Conservation (phyloP, 768 basidiomycete genomes). For the Suillus americanus region DNA sequence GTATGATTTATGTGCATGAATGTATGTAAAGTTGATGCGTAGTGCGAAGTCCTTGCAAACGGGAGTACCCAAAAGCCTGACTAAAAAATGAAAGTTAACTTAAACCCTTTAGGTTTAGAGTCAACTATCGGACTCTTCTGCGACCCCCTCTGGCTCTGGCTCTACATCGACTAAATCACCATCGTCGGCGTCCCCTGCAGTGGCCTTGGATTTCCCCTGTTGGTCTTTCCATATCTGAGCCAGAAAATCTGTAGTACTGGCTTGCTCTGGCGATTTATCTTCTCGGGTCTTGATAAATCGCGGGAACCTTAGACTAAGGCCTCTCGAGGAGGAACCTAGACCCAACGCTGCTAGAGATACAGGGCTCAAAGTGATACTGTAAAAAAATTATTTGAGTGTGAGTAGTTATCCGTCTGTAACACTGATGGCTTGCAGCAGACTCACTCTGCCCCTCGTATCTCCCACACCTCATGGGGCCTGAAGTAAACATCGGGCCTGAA, state of each 20-base stretch:
- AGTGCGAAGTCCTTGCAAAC: background rate
- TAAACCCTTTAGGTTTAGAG: background rate
- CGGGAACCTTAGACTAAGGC: slow-evolving; percentile 86
- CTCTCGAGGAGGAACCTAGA: slow-evolving; percentile 54
- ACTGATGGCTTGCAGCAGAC: slow-evolving; percentile 15
- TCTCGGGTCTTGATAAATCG: slow-evolving; percentile 73
- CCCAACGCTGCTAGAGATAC: slow-evolving; percentile 79
- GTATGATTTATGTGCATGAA: background rate
- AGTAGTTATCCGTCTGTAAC: slow-evolving; percentile 9
- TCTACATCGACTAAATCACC: slow-evolving; percentile 62
- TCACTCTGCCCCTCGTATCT: slow-evolving; percentile 78
- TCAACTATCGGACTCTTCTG: slow-evolving; percentile 27
- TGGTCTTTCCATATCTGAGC: slow-evolving; percentile 69
- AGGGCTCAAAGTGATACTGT: slow-evolving; percentile 82
- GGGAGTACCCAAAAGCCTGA: background rate
- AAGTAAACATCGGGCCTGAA: slow-evolving; percentile 69
- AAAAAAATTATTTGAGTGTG: slow-evolving; percentile 10
- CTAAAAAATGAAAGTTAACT: slow-evolving; percentile 9
- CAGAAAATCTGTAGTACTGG: slow-evolving; percentile 70
- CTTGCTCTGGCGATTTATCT: slow-evolving; percentile 73
- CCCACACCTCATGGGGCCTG: slow-evolving; percentile 81
- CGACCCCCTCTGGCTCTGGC: slow-evolving; percentile 28
- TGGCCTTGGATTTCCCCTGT: slow-evolving; percentile 37
- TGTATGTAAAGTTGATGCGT: background rate
- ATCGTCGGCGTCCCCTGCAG: slow-evolving; percentile 45